Percentiles rank a stretch among this genome's conserved stretches.
Conservation (phyloP, 2,329 filamentous ascomycete genomes). For the Colletotrichum sp. region DNA sequence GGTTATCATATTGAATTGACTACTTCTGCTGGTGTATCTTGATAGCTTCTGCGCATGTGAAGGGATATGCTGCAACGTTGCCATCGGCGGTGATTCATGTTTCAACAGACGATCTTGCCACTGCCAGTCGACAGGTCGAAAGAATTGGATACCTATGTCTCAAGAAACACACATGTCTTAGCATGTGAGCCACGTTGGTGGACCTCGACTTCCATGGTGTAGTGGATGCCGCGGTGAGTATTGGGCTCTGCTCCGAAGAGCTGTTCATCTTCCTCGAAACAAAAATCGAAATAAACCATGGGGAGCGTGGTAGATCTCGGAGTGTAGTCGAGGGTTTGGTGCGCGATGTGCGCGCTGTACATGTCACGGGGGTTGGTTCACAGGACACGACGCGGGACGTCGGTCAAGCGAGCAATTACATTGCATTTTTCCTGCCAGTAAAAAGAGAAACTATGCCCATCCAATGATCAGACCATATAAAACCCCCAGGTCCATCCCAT, state of each 20-base stretch:
- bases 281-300: slow-evolving; percentile 12
- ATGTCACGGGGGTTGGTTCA: neutral
- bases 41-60: neutral
- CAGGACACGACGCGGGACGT: neutral
- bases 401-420: slow-evolving; percentile 15
- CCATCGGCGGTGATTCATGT: neutral
- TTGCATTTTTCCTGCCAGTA: slow-evolving; percentile 22
- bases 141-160: neutral
- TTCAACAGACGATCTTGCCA: neutral
- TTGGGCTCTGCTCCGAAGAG: neutral
- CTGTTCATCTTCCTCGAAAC: slow-evolving; percentile 5
- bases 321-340: slow-evolving; percentile 8
- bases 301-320: slow-evolving; percentile 1
- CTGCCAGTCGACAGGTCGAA: neutral
- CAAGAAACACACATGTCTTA: neutral
- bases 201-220: slow-evolving; percentile 1
- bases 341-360: neutral
- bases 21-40: neutral
- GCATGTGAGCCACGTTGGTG: neutral
- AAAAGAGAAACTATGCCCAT: slow-evolving; percentile 23
- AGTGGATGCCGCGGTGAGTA: slow-evolving; percentile 8
- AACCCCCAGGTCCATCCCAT: slow-evolving; percentile 20
- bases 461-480: slow-evolving; percentile 23
- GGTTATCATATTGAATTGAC: neutral
- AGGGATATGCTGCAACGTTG: neutral